These are phyloP conservation scores for Syzygium syzygioides DNA, from an alignment of 441 rosid species.

Conservation along the genomic window DNA sequence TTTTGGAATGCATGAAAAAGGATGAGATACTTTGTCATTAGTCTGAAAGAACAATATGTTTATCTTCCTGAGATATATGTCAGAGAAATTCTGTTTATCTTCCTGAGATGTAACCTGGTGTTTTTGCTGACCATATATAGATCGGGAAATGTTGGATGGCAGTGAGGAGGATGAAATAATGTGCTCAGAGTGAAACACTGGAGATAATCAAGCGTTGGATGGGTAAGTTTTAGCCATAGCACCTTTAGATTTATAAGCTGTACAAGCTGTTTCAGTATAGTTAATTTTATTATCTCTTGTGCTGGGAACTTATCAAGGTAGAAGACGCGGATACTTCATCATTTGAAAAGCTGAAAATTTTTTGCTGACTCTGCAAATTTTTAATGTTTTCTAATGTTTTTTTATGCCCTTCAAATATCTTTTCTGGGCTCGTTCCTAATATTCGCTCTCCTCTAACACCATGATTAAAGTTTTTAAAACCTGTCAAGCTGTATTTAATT, in stretches of 20 bases:
- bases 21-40: neutral
- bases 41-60: neutral
- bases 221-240: neutral
- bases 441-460: neutral
- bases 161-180: conserved; percentile 44
- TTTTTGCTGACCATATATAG: neutral
- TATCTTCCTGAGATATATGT: neutral
- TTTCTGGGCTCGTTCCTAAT: neutral
- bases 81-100: neutral
- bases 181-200: conserved; percentile 49
- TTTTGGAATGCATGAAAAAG: neutral
- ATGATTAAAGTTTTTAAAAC: neutral
- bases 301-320: neutral
- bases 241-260: neutral
- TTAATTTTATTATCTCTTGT: neutral
- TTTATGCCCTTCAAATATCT: neutral
- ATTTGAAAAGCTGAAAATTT: neutral
- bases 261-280: neutral
- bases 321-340: neutral
- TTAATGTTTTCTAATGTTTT: neutral
- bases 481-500: neutral
- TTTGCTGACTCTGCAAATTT: neutral
- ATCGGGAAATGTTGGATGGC: conserved; percentile 40
- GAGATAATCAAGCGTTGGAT: conserved; percentile 14
- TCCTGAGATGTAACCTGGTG: neutral